A percentile compares a stretch with the other conserved stretches of the same genome.
phyloP scores from a whole-genome alignment of 140 eudicot species.

The Bidens hawaiensis region DNA sequence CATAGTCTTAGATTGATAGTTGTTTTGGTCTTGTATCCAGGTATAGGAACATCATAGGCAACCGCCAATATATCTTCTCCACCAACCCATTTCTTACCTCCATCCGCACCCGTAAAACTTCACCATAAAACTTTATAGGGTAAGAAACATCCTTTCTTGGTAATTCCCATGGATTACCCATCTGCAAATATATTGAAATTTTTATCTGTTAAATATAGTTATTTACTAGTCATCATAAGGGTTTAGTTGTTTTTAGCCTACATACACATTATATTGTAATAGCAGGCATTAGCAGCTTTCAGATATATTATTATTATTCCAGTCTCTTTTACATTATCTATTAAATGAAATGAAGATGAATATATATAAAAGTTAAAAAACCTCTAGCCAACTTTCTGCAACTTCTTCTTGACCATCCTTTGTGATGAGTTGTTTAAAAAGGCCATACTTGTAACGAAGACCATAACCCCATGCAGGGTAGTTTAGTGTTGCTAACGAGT shows the following conservation, averaged over 20 bases:
- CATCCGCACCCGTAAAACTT: constrained; percentile 61
- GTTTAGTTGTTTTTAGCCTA: no score
- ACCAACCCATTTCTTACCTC: constrained; percentile 75
- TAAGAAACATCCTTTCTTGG: constrained; percentile 82
- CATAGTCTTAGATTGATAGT: constrained; percentile 82
- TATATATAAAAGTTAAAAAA: constrained; percentile 11
- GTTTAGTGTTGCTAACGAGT: constrained; percentile 61
- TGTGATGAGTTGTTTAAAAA: constrained; percentile 57
- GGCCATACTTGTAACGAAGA: constrained; percentile 65
- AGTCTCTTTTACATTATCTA: no score
- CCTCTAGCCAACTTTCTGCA: constrained; percentile 80
- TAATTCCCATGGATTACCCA: constrained; percentile 99
- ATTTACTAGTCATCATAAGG: no score
- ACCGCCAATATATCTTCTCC: constrained; percentile 84
- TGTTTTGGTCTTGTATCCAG: constrained; percentile 87
- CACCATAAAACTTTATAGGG: constrained; percentile 84
- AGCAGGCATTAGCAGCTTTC: no score
- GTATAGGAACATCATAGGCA: constrained; percentile 94
- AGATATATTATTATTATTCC: no score
- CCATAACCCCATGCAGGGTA: constrained; percentile 82
- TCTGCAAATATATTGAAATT: no score
- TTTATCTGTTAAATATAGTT: no score
- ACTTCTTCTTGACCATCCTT: constrained; percentile 81
- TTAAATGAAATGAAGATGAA: constrained; percentile 7
- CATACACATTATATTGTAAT: no score